Percentiles rank a stretch among this genome's conserved stretches.
phyloP scores from a whole-genome alignment of 768 basidiomycete genomes.

The Asterophora lycoperdoides region DNA sequence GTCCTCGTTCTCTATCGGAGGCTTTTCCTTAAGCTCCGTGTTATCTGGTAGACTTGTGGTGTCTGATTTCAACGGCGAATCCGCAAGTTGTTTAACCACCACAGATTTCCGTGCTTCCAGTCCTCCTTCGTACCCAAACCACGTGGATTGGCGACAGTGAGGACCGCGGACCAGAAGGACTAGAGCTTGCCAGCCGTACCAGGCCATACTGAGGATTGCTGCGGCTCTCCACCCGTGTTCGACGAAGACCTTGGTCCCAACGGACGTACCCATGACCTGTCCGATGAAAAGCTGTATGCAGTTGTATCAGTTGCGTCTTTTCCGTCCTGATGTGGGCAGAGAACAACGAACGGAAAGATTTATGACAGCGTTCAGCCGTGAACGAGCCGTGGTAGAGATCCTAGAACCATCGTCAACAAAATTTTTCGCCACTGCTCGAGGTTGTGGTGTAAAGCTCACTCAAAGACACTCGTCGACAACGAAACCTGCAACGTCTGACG shows the following conservation, averaged over 20 bases:
- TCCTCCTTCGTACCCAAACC: slow-evolving; percentile 66
- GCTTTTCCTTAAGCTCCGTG: too few relatives aligned
- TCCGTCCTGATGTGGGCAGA: not conserved
- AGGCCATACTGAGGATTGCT: slow-evolving; percentile 56
- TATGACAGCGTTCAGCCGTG: slow-evolving; percentile 73
- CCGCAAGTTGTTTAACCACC: slow-evolving; percentile 17
- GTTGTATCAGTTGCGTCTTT: not conserved
- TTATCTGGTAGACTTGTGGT: too few relatives aligned
- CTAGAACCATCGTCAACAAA: slow-evolving; percentile 18
- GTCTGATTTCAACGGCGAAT: too few relatives aligned
- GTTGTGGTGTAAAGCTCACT: slow-evolving; percentile 27
- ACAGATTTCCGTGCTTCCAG: slow-evolving; percentile 38
- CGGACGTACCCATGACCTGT: slow-evolving; percentile 78
- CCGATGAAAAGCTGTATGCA: slow-evolving; percentile 67
- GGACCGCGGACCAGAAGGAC: slow-evolving; percentile 67
- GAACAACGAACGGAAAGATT: slow-evolving; percentile 51
- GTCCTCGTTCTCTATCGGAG: too few relatives aligned
- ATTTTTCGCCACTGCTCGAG: slow-evolving; percentile 1
- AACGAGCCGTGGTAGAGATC: slow-evolving; percentile 45
- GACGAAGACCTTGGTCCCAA: slow-evolving; percentile 69
- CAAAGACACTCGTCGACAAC: slow-evolving; percentile 54
- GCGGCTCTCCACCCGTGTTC: slow-evolving; percentile 66
- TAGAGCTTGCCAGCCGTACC: slow-evolving; percentile 50
- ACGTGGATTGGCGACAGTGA: slow-evolving; percentile 50
- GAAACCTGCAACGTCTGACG: slow-evolving; percentile 74